Percentiles rank a stretch among this genome's conserved stretches.
Evolutionary conservation across 1,284 basidiomycete species (phyloP).

Genomic region (Boletus smithii): DNA sequence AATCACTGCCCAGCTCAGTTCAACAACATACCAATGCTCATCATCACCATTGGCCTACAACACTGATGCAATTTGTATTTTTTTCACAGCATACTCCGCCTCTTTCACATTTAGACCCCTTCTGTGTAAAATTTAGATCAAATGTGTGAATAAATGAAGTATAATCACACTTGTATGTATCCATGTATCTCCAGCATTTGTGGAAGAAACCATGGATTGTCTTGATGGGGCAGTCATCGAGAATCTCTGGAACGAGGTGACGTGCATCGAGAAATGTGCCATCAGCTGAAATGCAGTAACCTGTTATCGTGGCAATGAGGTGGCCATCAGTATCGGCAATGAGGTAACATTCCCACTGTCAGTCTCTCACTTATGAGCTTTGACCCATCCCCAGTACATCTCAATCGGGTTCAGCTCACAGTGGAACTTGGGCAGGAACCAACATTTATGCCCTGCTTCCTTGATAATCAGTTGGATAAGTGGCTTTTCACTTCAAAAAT

Average conservation of each 20-base stretch:
- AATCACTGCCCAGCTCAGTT: neutral
- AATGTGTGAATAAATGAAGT: too few species aligned
- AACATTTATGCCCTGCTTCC: conserved; percentile 5
- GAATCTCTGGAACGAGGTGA: neutral
- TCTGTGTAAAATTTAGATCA: neutral
- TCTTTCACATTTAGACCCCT: neutral
- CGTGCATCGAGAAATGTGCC: neutral
- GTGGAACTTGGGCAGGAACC: conserved; percentile 11
- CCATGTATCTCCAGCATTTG: neutral
- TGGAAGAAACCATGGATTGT: neutral
- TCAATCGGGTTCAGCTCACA: conserved; percentile 24
- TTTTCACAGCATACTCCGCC: neutral
- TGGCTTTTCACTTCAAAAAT: conserved; percentile 9
- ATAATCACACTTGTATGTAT: conserved; percentile 1
- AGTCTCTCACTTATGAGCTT: neutral
- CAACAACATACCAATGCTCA: neutral
- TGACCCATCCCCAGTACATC: conserved; percentile 22
- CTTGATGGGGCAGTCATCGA: neutral
- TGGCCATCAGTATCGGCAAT: neutral
- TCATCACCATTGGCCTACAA: neutral
- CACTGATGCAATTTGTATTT: neutral
- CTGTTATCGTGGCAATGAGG: neutral
- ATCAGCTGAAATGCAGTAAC: neutral
- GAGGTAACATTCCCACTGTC: too few species aligned
- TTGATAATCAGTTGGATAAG: conserved; percentile 8